Evolutionary conservation across 2,329 filamentous ascomycete species (phyloP), one percentile per base, ranked within the genome.

Genomic region (Penicillium palitans): DNA sequence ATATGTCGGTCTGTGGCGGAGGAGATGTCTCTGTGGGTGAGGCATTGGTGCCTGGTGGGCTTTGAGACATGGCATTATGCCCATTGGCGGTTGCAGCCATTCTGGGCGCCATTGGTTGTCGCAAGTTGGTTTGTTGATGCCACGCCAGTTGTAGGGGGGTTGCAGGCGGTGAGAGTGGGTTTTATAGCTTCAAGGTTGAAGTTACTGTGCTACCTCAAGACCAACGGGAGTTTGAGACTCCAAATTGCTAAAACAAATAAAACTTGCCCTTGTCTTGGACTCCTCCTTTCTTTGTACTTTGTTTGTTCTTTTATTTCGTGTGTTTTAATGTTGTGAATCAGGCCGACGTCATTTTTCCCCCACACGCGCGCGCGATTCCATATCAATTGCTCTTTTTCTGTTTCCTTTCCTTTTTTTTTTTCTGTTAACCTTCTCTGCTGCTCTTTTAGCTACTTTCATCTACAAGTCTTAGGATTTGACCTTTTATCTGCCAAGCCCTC

Each of bases 1-100:
- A 86, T 70, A 95, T 81, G 69, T 76, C 71, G 37, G 67, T 59
- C 17, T 64, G 58, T 37, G 67, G 52, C 45, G 19, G 39, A 24
- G n/a, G 60, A 27, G 33, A 59, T 13, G 27, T 57, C 39, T 31
- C 55, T 27, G 35, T 55, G 21, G 19, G 39, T n/a, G 31, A 47
- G 47, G 33, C 37, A 57, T 56, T 53, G 52, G 6, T 59, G 53
- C 6, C 62, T 35, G 6, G 54, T 55, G 6, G 50, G 31, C 6
- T 52, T 52, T 24, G 52, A 45, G n/a, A 33, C 44, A 60, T n/a
- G 9, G 29, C 2, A 33, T 44, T 44, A 53, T 72, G 61, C 55
- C 71, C 72, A 65, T 76, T 74, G 48, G 40, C 40, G n/a, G 61
- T 54, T 39, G 57, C 41, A 37, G 60, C 62, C 64, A 66, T 67